Conservation (phyloP, 2,329 filamentous ascomycete species). For the Akanthomyces lecanii region DNA sequence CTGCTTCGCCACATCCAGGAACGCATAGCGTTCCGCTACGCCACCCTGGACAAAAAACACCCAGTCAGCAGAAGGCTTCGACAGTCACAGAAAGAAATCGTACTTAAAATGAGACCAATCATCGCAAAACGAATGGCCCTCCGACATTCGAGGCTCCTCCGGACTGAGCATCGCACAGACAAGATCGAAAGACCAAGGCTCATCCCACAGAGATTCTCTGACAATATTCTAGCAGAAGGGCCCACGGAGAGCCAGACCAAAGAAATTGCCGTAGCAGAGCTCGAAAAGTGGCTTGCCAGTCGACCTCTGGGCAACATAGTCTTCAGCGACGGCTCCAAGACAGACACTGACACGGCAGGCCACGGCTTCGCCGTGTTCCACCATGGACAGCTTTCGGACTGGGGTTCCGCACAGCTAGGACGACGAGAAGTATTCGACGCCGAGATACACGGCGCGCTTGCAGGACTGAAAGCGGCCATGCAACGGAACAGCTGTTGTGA, state of each 20-base stretch:
- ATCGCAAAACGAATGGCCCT: not conserved
- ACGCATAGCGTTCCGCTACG: not conserved
- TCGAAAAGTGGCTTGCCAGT: not conserved
- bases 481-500: no score
- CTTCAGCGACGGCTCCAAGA: constrained; percentile 6
- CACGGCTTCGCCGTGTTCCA: constrained; percentile 4
- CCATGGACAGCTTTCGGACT: not conserved
- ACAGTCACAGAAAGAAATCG: not conserved
- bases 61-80: not conserved
- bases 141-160: no score
- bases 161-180: not conserved
- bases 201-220: constrained; percentile 3
- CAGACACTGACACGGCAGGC: not conserved
- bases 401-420: no score
- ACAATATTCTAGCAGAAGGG: not conserved
- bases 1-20: not conserved
- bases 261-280: not conserved
- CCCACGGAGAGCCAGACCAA: not conserved
- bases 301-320: not conserved
- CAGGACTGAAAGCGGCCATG: no score
- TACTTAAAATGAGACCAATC: not conserved
- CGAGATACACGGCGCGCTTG: no score
- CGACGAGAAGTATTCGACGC: no score
- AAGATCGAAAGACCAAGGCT: constrained; percentile 2
- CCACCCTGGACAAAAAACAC: not conserved